Base-by-base conservation (phyloP, 140 eudicot genomes). In the Anethum foeniculum region DNA sequence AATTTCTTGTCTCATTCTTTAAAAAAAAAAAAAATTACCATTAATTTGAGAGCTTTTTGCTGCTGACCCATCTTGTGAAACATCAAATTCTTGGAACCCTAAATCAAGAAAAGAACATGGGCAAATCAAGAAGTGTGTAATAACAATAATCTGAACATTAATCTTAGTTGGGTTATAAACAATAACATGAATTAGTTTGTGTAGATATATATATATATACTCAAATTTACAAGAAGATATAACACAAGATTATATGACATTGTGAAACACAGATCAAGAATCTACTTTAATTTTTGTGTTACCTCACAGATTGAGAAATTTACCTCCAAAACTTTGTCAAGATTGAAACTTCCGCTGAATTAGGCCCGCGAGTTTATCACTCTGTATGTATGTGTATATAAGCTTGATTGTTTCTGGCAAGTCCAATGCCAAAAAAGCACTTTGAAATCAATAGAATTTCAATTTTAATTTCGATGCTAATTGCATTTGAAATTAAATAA, bases 1-100 rank as follows among this genome's bases (percentile, higher is more conserved):
- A 67, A 67, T 0, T 0, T 3, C 39, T 28, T 46, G 25, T 68
- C 19, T 39, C 14, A 13, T 11, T 49, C 12, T 14, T 48, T 47
- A 7, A 44, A 19, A 30, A 62, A 47, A 10, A 13, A 13, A 1
- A 7, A 46, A 36, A 19, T 51, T 80, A 80, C 79, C 52, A 54
- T 51, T 39, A 38, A 11, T 77, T 80, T 80, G 78, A 7, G 58
- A 36, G 72, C 9, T 52, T 80, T 80, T 46, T 52, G 79, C 60
- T 43, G 72, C 48, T 41, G 76, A 58, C 34, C 56, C 84, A 81
- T 73, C 49, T 41, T 47, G 54, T 6, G 13, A 14, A 75, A 11
- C 43, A 9, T 74, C 0, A 13, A n/a, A 12, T 13, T 44, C 78
- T 74, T 75, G 12, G 27, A 15, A 75, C 21, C 43, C 32, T 47